Base-by-base conservation (phyloP, 129 eudicot species). In the Centrapalus pauciflorus region DNA sequence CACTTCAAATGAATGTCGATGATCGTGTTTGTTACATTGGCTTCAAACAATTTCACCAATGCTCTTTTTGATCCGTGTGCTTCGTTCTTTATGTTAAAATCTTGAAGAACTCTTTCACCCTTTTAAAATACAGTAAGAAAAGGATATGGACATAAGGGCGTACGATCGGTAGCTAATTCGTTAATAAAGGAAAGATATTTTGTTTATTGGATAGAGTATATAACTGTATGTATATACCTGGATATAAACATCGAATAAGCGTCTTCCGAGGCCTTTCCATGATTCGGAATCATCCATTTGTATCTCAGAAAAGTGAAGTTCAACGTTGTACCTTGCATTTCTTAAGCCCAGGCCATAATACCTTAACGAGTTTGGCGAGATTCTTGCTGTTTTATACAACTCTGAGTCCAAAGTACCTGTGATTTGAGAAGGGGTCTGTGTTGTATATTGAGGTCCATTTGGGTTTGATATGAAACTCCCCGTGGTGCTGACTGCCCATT, bases 141-240 rank as follows among this genome's bases (percentile, higher is more conserved):
- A 61, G 32, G 32, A 40, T 5, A 50, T 7, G 13, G 43, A 48
- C 35, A 62, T 62, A 32, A 62, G 21, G 48, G 13, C 34, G 10
- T 20, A 16, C 68, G 21, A 46, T 27, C n/a, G 1, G 68, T 61
- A 62, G 21, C 54, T 38, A 25, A 19, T 52, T 12, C 30, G 5
- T n/a, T n/a, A n/a, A n/a, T n/a, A n/a, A n/a, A 52, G 9, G 3
- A 17, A 57, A 27, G 9, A 43, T 43, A 14, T 16, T 14, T 28
- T 64, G 6, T 25, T 26, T 64, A 26, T 25, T 12, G 32, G 6
- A 32, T 30, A 67, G 55, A 41, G 7, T 11, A 33, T 10, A 8
- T 74, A 83, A 89, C 95, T 86, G 95, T 55, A 86, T 80, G 75
- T 83, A 83, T 10, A 8, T 74, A 83, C 95, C 95, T 86, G 95